phyloP scores from a whole-genome alignment of 2,329 filamentous ascomycete species.

The Cryphonectria nitschkei region DNA sequence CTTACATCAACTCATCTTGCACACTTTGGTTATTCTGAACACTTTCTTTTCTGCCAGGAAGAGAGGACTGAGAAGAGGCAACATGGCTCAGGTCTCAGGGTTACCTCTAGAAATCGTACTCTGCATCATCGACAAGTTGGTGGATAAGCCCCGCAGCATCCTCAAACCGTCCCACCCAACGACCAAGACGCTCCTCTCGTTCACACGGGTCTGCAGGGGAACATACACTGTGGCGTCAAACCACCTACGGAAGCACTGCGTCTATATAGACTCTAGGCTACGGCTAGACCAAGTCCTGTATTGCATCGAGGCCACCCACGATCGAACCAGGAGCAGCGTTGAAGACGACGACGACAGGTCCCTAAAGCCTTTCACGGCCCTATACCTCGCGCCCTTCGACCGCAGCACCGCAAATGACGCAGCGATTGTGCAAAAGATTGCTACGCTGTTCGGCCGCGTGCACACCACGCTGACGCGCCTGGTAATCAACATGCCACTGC shows the following conservation, averaged over 20 bases:
- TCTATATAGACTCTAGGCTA: slow-evolving; percentile 46
- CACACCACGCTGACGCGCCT: slow-evolving; percentile 47
- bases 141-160: slow-evolving; percentile 29
- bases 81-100: slow-evolving; percentile 12
- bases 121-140: slow-evolving; percentile 18
- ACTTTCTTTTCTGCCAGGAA: no score
- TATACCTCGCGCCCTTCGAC: slow-evolving; percentile 48
- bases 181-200: slow-evolving; percentile 48
- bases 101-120: slow-evolving; percentile 25
- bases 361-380: slow-evolving; percentile 42
- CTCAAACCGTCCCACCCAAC: slow-evolving; percentile 44
- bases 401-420: slow-evolving; percentile 42
- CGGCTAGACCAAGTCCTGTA: slow-evolving; percentile 42
- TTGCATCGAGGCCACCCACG: slow-evolving; percentile 39
- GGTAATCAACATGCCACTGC: slow-evolving; percentile 53
- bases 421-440: slow-evolving; percentile 44
- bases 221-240: slow-evolving; percentile 46
- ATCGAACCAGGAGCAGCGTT: slow-evolving; percentile 29
- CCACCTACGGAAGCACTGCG: slow-evolving; percentile 49
- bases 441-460: slow-evolving; percentile 47
- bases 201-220: slow-evolving; percentile 47
- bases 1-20: not conserved
- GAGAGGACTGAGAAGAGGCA: not conserved
- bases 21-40: not conserved
- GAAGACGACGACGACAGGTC: not conserved